phyloP scores from a whole-genome alignment of 306 rosid species.

The Trifolium repens region DNA sequence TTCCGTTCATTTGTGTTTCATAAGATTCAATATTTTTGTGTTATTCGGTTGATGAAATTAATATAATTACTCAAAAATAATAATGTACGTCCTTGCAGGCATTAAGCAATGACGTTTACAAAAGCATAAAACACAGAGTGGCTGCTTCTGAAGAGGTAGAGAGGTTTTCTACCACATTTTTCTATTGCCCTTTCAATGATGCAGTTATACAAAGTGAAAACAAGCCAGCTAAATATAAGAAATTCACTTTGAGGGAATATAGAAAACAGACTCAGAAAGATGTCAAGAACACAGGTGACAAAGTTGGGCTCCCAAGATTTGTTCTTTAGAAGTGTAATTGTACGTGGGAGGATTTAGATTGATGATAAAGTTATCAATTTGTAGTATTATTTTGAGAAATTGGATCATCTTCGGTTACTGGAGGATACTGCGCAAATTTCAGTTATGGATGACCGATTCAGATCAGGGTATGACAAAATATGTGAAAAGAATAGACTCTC shows the following conservation, averaged over 20 bases:
- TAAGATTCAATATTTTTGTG: no score
- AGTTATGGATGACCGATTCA: no score
- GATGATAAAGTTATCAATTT: background rate
- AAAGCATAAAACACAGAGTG: slow-evolving; percentile 74
- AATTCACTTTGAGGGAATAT: slow-evolving; percentile 69
- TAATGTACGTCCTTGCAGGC: slow-evolving; percentile 52
- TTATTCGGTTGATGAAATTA: no score
- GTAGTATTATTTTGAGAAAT: background rate
- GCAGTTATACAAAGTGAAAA: slow-evolving; percentile 50
- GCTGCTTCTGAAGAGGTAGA: slow-evolving; percentile 52
- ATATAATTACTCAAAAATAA: background rate
- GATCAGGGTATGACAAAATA: no score
- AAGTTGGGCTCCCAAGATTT: slow-evolving; percentile 83
- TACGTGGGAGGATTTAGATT: background rate
- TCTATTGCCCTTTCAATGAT: slow-evolving; percentile 66
- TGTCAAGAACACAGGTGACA: slow-evolving; percentile 65
- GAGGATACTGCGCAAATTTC: no score
- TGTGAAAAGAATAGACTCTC: no score
- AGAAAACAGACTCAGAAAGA: slow-evolving; percentile 56
- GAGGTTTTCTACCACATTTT: slow-evolving; percentile 77
- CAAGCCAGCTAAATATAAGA: slow-evolving; percentile 54
- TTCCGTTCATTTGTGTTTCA: no score
- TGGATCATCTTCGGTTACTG: no score
- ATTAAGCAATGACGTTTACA: slow-evolving; percentile 72
- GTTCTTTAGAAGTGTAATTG: slow-evolving; percentile 27